Conservation (phyloP, 2,329 filamentous ascomycete species). For the Hypoxylon sp. region DNA sequence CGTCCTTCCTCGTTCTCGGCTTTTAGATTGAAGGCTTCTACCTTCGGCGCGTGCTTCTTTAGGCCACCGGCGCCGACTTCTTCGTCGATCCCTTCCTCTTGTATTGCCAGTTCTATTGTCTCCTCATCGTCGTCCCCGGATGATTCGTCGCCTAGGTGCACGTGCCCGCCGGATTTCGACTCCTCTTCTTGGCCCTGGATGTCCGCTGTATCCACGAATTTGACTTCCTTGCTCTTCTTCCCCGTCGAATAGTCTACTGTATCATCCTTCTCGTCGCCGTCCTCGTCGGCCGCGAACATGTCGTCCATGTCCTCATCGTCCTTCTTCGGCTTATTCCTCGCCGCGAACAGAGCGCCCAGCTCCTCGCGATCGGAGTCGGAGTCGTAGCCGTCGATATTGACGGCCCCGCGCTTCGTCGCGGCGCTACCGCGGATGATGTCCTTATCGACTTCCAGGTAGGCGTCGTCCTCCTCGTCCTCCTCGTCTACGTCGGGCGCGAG, state of each 20-base stretch:
- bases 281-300: slow-evolving; percentile 84
- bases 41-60: slow-evolving; percentile 91
- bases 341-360: slow-evolving; percentile 51
- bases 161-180: slow-evolving; percentile 80
- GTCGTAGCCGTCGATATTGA: slow-evolving; percentile 97
- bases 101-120: slow-evolving; percentile 79
- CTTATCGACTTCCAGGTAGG: slow-evolving; percentile 87
- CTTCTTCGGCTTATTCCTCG: slow-evolving; percentile 44
- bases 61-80: slow-evolving; percentile 91
- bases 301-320: slow-evolving; percentile 78
- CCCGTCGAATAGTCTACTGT: slow-evolving; percentile 61
- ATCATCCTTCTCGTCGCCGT: slow-evolving; percentile 66
- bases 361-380: slow-evolving; percentile 90
- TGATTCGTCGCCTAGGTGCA: slow-evolving; percentile 70
- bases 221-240: slow-evolving; percentile 73
- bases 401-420: slow-evolving; percentile 88
- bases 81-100: slow-evolving; percentile 83
- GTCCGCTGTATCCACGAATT: slow-evolving; percentile 68
- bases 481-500: slow-evolving; percentile 84
- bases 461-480: slow-evolving; percentile 63
- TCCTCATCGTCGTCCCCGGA: slow-evolving; percentile 72
- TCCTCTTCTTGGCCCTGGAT: slow-evolving; percentile 84
- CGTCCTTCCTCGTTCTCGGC: slow-evolving; percentile 90
- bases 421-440: slow-evolving; percentile 88
- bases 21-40: slow-evolving; percentile 96